These are phyloP conservation scores for Hylodesmum podocarpum DNA, from an alignment of 306 rosid genomes.

Conservation along the genomic window DNA sequence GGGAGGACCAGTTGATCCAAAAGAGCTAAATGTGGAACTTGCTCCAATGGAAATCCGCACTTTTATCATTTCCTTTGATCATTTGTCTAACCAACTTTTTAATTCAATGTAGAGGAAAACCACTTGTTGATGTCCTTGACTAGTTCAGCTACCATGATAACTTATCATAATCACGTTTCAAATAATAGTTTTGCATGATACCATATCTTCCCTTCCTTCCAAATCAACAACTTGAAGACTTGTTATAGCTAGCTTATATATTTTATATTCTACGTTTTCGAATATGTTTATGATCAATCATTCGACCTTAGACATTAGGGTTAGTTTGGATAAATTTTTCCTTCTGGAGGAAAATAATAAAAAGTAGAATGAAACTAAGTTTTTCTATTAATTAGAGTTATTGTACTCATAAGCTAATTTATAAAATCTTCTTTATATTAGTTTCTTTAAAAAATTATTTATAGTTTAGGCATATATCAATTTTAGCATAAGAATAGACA, in stretches of 20 bases:
- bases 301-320: too few relatives aligned
- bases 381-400: too few relatives aligned
- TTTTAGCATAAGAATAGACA: too few relatives aligned
- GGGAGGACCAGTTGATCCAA: conserved; percentile 77
- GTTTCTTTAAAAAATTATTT: too few relatives aligned
- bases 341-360: too few relatives aligned
- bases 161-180: neutral
- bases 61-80: conserved; percentile 49
- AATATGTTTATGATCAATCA: too few relatives aligned
- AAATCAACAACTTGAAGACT: neutral
- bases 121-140: conserved; percentile 24
- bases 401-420: too few relatives aligned
- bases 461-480: too few relatives aligned
- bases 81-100: conserved; percentile 23
- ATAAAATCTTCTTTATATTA: too few relatives aligned
- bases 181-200: neutral
- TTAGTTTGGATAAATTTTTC: too few relatives aligned
- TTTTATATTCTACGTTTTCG: neutral
- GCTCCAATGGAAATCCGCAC: conserved; percentile 91
- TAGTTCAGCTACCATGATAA: conserved; percentile 3
- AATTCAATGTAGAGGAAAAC: conserved; percentile 31
- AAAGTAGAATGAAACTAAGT: too few relatives aligned
- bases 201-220: neutral
- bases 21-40: conserved; percentile 70
- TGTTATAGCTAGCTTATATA: neutral